Evolutionary conservation across 805 yeast genomes (phyloP).

Genomic region (Tetrapisispora namnaoensis): DNA sequence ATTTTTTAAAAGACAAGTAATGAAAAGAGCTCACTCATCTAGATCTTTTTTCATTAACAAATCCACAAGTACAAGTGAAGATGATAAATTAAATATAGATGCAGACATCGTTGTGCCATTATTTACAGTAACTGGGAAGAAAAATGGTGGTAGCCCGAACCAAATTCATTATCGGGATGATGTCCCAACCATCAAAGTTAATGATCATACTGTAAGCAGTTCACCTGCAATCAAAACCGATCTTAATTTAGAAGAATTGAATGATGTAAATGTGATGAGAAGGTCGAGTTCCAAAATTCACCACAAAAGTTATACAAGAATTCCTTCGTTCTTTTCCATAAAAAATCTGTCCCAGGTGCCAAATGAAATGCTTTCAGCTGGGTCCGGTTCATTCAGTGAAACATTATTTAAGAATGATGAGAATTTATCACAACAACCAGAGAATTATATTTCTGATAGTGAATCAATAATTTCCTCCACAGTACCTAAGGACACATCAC

Average conservation of each 20-base stretch:
- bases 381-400: constrained; percentile 18
- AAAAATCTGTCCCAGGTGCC: not conserved
- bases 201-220: not conserved
- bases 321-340: not conserved
- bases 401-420: constrained; percentile 10
- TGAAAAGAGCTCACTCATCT: constrained; percentile 2
- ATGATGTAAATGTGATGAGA: not conserved
- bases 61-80: not conserved
- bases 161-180: not conserved
- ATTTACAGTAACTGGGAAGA: not conserved
- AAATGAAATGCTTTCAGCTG: constrained; percentile 12
- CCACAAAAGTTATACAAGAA: not conserved
- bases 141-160: no score
- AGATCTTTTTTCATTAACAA: constrained; percentile 1
- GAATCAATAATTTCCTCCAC: not conserved
- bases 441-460: not conserved
- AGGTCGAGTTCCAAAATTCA: not conserved
- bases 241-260: not conserved
- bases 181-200: not conserved
- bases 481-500: not conserved
- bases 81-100: not conserved
- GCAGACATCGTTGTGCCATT: not conserved
- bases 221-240: not conserved
- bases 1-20: not conserved
- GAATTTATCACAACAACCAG: not conserved